These are phyloP conservation scores for Ammopiptanthus mongolicus DNA, from an alignment of 306 rosid species.

Conservation along the genomic window DNA sequence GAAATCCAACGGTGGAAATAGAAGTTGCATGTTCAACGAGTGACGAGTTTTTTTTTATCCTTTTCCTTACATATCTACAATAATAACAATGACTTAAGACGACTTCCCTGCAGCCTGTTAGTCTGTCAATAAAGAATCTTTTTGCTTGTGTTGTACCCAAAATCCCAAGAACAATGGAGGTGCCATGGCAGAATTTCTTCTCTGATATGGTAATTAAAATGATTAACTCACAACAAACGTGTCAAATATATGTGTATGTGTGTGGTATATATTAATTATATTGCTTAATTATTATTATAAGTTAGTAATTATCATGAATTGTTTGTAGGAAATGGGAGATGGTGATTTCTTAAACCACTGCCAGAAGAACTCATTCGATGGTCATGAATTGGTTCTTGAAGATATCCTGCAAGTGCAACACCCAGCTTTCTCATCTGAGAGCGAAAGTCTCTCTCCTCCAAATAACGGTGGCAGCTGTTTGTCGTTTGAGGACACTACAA, in stretches of 20 bases:
- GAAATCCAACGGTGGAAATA: not conserved
- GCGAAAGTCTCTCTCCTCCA: not conserved
- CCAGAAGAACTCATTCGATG: not conserved
- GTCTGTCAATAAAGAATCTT: not conserved
- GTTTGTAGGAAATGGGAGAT: not conserved
- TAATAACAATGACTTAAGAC: not conserved
- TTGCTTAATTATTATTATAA: not conserved
- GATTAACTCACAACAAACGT: not conserved
- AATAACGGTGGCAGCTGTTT: not conserved
- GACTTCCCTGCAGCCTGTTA: not conserved
- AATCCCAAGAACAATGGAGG: not conserved
- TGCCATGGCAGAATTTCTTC: constrained; percentile 9
- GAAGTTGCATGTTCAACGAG: not conserved
- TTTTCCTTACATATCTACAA: not conserved
- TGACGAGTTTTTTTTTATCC: no score
- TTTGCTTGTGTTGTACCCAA: not conserved
- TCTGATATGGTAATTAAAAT: not conserved
- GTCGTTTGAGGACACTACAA: not conserved
- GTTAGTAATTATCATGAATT: not conserved
- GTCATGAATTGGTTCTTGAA: not conserved
- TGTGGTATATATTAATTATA: no score
- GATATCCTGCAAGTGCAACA: not conserved
- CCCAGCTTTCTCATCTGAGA: not conserved
- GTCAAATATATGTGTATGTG: no score
- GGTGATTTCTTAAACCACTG: not conserved